phyloP scores from a whole-genome alignment of 768 basidiomycete species.

The Mycena indigotica region DNA sequence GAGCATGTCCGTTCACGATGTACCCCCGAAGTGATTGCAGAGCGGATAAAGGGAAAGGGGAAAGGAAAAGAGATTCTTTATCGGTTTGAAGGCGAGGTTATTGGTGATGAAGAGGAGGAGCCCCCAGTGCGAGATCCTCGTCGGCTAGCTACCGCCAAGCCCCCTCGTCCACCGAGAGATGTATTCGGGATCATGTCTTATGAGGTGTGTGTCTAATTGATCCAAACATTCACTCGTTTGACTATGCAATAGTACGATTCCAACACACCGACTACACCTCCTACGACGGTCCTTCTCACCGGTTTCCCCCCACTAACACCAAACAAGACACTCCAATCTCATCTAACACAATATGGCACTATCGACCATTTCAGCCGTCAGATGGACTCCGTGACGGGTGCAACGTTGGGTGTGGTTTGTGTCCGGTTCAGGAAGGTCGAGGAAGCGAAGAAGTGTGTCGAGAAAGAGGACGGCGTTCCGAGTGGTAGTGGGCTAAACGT shows the following conservation, averaged over 20 bases:
- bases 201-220: constrained; percentile 18
- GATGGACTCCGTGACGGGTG: constrained; percentile 78
- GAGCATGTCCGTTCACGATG: constrained; percentile 42
- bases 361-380: constrained; percentile 74
- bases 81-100: constrained; percentile 58
- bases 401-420: constrained; percentile 78
- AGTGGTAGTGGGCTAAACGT: constrained; percentile 48
- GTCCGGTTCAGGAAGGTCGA: constrained; percentile 67
- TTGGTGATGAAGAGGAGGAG: constrained; percentile 62
- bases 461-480: constrained; percentile 65
- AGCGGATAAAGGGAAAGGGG: constrained; percentile 61
- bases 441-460: constrained; percentile 69
- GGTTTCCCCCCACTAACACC: constrained; percentile 75
- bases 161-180: constrained; percentile 34
- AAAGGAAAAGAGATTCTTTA: constrained; percentile 62
- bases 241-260: constrained; percentile 69
- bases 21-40: constrained; percentile 29
- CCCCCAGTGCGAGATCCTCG: constrained; percentile 28
- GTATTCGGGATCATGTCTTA: constrained; percentile 17
- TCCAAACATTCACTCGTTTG: background rate
- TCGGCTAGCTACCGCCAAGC: constrained; percentile 22
- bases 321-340: constrained; percentile 60
- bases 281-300: constrained; percentile 73
- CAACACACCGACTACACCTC: constrained; percentile 71
- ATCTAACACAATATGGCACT: constrained; percentile 64